Evolutionary conservation across 1,139 yeast species (phyloP).

Genomic region (Candida labiduridarum): DNA sequence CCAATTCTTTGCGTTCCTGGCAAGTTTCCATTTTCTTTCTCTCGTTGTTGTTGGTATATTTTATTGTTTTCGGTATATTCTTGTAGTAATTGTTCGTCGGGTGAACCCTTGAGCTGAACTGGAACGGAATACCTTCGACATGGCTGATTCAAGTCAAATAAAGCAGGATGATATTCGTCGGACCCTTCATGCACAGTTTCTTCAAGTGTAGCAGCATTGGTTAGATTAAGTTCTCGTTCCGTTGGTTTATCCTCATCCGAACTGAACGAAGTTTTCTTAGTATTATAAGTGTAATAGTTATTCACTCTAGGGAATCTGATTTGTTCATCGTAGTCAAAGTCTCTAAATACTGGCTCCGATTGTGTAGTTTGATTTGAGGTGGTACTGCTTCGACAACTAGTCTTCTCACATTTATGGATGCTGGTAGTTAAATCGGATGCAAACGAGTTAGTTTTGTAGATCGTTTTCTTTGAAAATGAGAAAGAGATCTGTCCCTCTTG

Average conservation of each 20-base stretch:
- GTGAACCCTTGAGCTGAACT: conserved; percentile 3
- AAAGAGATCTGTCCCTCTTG: conserved; percentile 31
- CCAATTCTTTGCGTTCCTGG: not conserved
- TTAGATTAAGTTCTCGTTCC: not conserved
- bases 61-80: conserved; percentile 24
- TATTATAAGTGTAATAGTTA: conserved; percentile 26
- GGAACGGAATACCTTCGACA: conserved; percentile 33
- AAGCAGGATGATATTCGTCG: conserved; percentile 39
- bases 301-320: conserved; percentile 48
- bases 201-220: not conserved
- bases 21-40: conserved; percentile 1
- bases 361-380: conserved; percentile 10
- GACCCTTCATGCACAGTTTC: conserved; percentile 2
- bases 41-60: conserved; percentile 18
- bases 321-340: conserved; percentile 45
- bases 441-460: conserved; percentile 18
- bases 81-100: conserved; percentile 14
- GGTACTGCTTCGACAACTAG: conserved; percentile 13
- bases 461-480: conserved; percentile 43
- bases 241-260: conserved; percentile 6
- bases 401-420: not conserved
- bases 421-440: conserved; percentile 6
- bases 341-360: conserved; percentile 19
- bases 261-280: conserved; percentile 9
- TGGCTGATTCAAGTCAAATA: conserved; percentile 41